These are phyloP conservation scores for Venturia effusa DNA, from an alignment of 2,329 filamentous ascomycete species.

Conservation along the genomic window DNA sequence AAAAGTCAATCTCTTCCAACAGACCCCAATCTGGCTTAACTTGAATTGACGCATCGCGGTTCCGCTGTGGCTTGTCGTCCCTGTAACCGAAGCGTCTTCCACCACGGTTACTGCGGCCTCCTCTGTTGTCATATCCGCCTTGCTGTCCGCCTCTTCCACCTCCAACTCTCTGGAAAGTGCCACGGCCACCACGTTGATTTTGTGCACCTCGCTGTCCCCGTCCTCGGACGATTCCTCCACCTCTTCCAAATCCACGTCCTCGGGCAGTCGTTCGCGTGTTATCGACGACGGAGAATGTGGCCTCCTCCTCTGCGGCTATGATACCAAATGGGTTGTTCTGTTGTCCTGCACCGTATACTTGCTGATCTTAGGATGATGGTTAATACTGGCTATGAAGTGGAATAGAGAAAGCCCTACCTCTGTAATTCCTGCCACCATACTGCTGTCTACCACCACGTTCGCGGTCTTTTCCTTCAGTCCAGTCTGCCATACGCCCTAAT, in stretches of 20 bases:
- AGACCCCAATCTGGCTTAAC: slow-evolving; percentile 93
- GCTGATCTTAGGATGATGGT: slow-evolving; percentile 57
- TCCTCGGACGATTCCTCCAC: slow-evolving; percentile 78
- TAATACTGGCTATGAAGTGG: neutral
- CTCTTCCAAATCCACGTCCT: slow-evolving; percentile 68
- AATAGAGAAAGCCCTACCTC: slow-evolving; percentile 47
- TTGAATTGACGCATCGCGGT: slow-evolving; percentile 90
- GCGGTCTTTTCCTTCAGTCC: slow-evolving; percentile 80
- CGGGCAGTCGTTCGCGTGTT: slow-evolving; percentile 81
- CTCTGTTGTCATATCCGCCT: slow-evolving; percentile 59
- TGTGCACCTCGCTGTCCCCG: slow-evolving; percentile 65
- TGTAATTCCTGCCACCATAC: slow-evolving; percentile 77
- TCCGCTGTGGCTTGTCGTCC: slow-evolving; percentile 95
- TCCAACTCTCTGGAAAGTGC: slow-evolving; percentile 62
- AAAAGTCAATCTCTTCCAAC: slow-evolving; percentile 97
- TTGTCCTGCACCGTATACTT: slow-evolving; percentile 87
- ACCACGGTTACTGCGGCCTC: slow-evolving; percentile 58
- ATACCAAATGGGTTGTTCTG: slow-evolving; percentile 72
- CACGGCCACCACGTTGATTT: slow-evolving; percentile 59
- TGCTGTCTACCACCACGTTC: slow-evolving; percentile 75
- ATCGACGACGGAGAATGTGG: slow-evolving; percentile 95
- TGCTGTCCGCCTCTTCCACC: slow-evolving; percentile 49
- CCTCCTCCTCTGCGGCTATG: slow-evolving; percentile 88
- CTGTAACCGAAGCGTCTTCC: slow-evolving; percentile 95
- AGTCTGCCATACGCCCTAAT: slow-evolving; percentile 97